Conservation (phyloP, 116 monocot species). For the Papilionanthe hybrid region DNA sequence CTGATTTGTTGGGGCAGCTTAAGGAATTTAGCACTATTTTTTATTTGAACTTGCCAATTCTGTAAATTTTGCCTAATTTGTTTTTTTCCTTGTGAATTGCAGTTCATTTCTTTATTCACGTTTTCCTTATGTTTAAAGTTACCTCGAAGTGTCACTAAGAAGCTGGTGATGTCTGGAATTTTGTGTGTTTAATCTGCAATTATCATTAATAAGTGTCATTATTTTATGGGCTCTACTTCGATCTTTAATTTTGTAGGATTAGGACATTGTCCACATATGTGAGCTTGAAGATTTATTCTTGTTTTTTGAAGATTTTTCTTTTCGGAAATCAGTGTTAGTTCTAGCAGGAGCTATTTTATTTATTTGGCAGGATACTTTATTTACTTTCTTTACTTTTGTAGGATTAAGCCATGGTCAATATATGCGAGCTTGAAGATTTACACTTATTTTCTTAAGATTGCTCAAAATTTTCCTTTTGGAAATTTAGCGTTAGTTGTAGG, state of each 20-base stretch:
- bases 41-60: neutral
- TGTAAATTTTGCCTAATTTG: neutral
- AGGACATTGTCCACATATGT: neutral
- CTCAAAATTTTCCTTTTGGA: neutral
- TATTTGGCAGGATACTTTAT: neutral
- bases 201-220: too few relatives aligned
- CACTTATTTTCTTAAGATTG: neutral
- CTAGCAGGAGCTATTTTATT: neutral
- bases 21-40: neutral
- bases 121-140: neutral
- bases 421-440: neutral
- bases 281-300: neutral
- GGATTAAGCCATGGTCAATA: neutral
- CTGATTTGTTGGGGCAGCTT: neutral
- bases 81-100: neutral
- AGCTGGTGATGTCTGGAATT: neutral
- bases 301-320: neutral
- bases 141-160: neutral
- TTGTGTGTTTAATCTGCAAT: too few relatives aligned
- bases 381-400: neutral
- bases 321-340: neutral
- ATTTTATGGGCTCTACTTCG: neutral
- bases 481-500: neutral
- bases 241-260: slow-evolving; percentile 2
- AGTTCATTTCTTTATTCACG: neutral